phyloP scores from a whole-genome alignment of 768 basidiomycete species.

The Xanthoconium stramineum region DNA sequence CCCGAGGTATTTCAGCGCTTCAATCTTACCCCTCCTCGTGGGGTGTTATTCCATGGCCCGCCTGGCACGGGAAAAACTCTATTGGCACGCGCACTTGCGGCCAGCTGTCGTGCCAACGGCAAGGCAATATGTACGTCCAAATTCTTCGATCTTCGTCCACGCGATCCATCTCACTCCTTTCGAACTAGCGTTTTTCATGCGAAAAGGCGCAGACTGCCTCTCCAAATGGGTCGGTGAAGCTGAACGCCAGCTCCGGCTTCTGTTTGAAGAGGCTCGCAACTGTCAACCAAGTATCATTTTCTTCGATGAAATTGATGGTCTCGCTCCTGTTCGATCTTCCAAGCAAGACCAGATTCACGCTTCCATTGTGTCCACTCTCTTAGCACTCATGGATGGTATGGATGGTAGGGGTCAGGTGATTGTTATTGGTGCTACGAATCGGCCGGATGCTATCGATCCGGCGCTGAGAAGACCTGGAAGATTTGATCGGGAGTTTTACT shows the following conservation, averaged over 20 bases:
- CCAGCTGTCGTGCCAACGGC: constrained; percentile 84
- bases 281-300: constrained; percentile 97
- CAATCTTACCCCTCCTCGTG: constrained; percentile 90
- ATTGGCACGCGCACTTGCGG: constrained; percentile 89
- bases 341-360: constrained; percentile 99
- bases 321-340: constrained; percentile 96
- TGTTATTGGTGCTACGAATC: constrained; percentile 96
- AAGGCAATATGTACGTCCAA: constrained; percentile 77
- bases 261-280: constrained; percentile 93
- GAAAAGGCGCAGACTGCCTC: constrained; percentile 96
- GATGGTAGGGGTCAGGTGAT: constrained; percentile 96
- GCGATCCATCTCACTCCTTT: not conserved
- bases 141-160: not conserved
- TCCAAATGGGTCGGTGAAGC: constrained; percentile 99
- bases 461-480: constrained; percentile 90
- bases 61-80: constrained; percentile 99
- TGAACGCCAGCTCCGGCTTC: constrained; percentile 87
- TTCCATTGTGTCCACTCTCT: constrained; percentile 90
- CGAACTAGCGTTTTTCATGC: constrained; percentile 94
- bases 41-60: constrained; percentile 96
- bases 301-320: constrained; percentile 98
- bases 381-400: constrained; percentile 99
- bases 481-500: constrained; percentile 98
- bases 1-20: constrained; percentile 96
- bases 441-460: constrained; percentile 97